Percentiles rank a stretch among this genome's conserved stretches.
These are phyloP conservation scores for Metarhizium album DNA, from an alignment of 2,329 filamentous ascomycete genomes.

Conservation along the genomic window DNA sequence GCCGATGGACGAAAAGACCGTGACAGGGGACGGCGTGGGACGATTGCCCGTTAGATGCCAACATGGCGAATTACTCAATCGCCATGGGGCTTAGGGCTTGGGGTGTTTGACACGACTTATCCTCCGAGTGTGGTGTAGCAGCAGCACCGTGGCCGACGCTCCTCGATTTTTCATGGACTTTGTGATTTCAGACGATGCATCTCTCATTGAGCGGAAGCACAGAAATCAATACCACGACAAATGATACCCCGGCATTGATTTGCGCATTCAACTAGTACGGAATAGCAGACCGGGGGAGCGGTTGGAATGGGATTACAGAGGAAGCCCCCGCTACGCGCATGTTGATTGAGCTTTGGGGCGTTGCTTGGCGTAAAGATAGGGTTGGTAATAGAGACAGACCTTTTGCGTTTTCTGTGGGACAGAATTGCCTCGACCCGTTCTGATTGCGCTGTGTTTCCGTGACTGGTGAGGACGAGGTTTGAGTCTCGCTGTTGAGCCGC, in stretches of 20 bases:
- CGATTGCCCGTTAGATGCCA: slow-evolving; percentile 8
- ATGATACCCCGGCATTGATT: not conserved
- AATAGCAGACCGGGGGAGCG: not conserved
- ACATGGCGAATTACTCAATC: not conserved
- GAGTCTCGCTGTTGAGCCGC: too few species aligned
- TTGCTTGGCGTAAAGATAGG: not conserved
- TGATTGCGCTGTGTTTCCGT: too few species aligned
- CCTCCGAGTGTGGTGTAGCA: not conserved
- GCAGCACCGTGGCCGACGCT: too few species aligned
- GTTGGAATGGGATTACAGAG: not conserved
- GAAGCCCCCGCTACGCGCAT: not conserved
- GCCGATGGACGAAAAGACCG: slow-evolving; percentile 24
- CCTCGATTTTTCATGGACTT: not conserved
- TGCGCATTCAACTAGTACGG: not conserved
- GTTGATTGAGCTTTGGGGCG: not conserved
- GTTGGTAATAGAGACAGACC: not conserved
- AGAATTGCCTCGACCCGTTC: too few species aligned
- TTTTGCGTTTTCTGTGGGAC: not conserved
- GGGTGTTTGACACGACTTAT: not conserved
- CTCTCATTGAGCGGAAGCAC: not conserved
- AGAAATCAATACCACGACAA: not conserved
- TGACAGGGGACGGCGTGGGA: slow-evolving; percentile 19
- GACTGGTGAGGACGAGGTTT: too few species aligned
- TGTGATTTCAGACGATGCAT: not conserved
- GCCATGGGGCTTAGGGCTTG: too few species aligned